These are phyloP conservation scores for Globisporangium irregulare DNA, from an alignment of 352 stramenopile genomes.

Conservation along the genomic window DNA sequence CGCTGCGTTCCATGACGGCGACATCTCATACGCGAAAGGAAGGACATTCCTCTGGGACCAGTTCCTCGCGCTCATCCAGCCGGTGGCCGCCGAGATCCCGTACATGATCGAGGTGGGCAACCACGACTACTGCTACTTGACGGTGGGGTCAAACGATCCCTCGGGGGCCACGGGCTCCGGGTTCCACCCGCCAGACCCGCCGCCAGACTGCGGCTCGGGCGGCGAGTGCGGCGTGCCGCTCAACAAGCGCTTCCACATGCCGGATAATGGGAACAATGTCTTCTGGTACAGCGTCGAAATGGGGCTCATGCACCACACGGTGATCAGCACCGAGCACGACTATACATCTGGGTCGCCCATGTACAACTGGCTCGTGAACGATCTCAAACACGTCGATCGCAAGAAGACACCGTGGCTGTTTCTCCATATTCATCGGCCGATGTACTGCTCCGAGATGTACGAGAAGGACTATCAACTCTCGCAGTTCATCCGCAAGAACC, in stretches of 20 bases:
- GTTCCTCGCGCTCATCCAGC: neutral
- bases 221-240: neutral
- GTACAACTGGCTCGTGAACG: neutral
- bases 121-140: neutral
- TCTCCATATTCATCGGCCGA: neutral
- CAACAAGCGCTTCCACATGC: constrained; percentile 5
- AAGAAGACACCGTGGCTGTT: neutral
- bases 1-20: neutral
- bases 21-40: neutral
- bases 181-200: neutral
- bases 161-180: neutral
- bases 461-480: neutral
- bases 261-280: neutral
- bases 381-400: neutral
- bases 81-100: neutral
- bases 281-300: neutral
- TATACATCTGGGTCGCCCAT: neutral
- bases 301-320: neutral
- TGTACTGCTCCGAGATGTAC: neutral
- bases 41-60: neutral
- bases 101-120: neutral
- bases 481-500: neutral
- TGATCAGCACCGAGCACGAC: constrained; percentile 10
- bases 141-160: neutral
- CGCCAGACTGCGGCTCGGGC: neutral